phyloP scores from a whole-genome alignment of 169 alveolate genomes.

The Eimeria sp. region DNA sequence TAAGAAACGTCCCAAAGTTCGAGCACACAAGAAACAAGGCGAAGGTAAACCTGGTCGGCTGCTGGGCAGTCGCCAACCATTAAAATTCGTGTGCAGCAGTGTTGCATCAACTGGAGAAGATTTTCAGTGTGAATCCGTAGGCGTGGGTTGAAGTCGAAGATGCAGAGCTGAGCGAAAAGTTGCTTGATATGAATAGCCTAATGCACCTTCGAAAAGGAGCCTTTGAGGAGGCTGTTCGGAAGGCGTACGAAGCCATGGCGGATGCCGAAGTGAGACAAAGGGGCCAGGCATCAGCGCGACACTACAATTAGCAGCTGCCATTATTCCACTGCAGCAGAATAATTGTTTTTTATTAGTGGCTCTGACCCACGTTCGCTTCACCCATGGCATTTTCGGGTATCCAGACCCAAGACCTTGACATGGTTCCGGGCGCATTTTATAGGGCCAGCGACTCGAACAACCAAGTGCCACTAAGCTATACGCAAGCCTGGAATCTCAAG shows the following conservation, averaged over 20 bases:
- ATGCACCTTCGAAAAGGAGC: constrained; percentile 49
- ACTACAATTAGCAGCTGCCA: background rate
- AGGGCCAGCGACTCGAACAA: background rate
- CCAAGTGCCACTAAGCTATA: background rate
- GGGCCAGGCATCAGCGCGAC: background rate
- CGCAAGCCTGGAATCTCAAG: constrained; percentile 23
- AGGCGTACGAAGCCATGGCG: constrained; percentile 39
- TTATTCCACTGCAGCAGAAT: background rate
- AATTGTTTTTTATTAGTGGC: background rate
- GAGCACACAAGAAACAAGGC: background rate
- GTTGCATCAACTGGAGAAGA: background rate
- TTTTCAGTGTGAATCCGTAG: background rate
- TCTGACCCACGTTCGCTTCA: background rate
- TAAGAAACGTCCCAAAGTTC: background rate
- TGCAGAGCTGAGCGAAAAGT: constrained; percentile 55
- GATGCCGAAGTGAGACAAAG: constrained; percentile 15
- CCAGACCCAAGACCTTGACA: background rate
- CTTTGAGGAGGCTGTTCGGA: constrained; percentile 40
- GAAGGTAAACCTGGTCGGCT: background rate
- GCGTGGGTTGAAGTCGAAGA: constrained; percentile 43
- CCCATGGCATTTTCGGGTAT: too few species aligned
- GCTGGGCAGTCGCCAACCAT: background rate
- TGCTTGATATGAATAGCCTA: constrained; percentile 5
- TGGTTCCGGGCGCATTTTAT: background rate
- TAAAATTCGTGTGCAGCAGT: background rate